A percentile compares a stretch with the other conserved stretches of the same genome.
phyloP scores from a whole-genome alignment of 2,329 filamentous ascomycete species.

The Fusarium buxicola region DNA sequence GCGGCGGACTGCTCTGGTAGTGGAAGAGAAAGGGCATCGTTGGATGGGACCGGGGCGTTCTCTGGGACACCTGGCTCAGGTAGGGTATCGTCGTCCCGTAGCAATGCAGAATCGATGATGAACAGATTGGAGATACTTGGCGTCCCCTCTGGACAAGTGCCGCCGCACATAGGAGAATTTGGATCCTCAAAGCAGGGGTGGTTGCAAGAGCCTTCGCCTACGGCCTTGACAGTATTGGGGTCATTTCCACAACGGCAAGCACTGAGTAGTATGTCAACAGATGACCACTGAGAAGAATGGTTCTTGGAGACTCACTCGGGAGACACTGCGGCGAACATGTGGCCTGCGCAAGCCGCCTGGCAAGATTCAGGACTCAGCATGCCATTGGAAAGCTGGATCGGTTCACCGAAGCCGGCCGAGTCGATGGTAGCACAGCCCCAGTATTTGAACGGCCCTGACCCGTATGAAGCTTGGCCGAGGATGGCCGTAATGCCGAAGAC shows the following conservation, averaged over 20 bases:
- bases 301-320: slow-evolving; percentile 45
- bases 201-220: slow-evolving; percentile 49
- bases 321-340: slow-evolving; percentile 43
- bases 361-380: slow-evolving; percentile 37
- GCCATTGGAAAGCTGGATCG: slow-evolving; percentile 24
- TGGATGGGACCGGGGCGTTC: slow-evolving; percentile 6
- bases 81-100: slow-evolving; percentile 15
- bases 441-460: slow-evolving; percentile 33
- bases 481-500: slow-evolving; percentile 29
- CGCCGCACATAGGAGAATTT: slow-evolving; percentile 50
- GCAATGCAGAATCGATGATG: slow-evolving; percentile 31
- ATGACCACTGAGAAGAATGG: fast-evolving
- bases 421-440: slow-evolving; percentile 43
- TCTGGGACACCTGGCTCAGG: slow-evolving; percentile 15
- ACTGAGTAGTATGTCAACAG: slow-evolving; percentile 39
- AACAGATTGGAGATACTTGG: slow-evolving; percentile 51
- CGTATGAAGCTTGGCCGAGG: slow-evolving; percentile 35
- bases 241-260: slow-evolving; percentile 53
- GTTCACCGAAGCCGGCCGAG: slow-evolving; percentile 26
- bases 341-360: slow-evolving; percentile 31
- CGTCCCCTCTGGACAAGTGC: slow-evolving; percentile 44
- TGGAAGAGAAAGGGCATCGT: background rate
- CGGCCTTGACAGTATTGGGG: slow-evolving; percentile 41
- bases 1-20: slow-evolving; percentile 12
- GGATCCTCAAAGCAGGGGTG: slow-evolving; percentile 47